Evolutionary conservation across 1,139 yeast species (phyloP), one percentile per base, ranked within the genome.

Genomic region (Taphrina betulina): DNA sequence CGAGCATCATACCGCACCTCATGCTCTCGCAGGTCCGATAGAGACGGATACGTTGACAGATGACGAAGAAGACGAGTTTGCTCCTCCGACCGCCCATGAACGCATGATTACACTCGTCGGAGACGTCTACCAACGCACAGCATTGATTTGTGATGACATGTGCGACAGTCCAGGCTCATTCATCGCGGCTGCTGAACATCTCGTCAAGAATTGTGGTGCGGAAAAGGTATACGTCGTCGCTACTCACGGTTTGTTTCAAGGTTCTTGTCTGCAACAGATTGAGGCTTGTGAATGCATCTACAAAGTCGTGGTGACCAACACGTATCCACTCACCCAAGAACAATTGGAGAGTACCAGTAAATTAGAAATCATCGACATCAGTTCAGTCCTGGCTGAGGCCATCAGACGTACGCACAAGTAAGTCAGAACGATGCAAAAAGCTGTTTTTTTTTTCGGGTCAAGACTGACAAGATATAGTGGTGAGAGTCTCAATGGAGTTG

Each of bases 121-220:
- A 62, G 95, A 92, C 68, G 99, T 94, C 48, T 81, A 84, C 62
- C 84, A 81, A 65, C 86, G 85, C 70, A 86, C 95, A 3, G 97
- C 97, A 24, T 86, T 94, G 64, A 86, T 94, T 58, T 76, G 94
- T 62, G 98, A 94, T 71, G 98, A 94, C 69, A 87, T 92, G 94
- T 84, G 94, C 64, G 98, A 92, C 68, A 86, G 94, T 68, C 96
- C 96, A 44, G 84, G 84, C 61, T 82, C 95, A 12, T 90, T 89
- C 68, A 85, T 94, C 63, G 92, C 96, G 38, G 98, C 98, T 45
- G 98, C 98, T 24, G 97, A 94, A 72, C 98, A 92, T 72, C 81
- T 95, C 69, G 80, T 94, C 64, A 76, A 87, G 71, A 89, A 89
- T 71, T 90, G 98, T 73, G 97, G 97, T 59, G 98, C 98, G 60